A percentile compares a stretch with the other conserved stretches of the same genome.
These are phyloP conservation scores for Fonsecaea monophora DNA, from an alignment of 2,329 filamentous ascomycete genomes.

Conservation along the genomic window DNA sequence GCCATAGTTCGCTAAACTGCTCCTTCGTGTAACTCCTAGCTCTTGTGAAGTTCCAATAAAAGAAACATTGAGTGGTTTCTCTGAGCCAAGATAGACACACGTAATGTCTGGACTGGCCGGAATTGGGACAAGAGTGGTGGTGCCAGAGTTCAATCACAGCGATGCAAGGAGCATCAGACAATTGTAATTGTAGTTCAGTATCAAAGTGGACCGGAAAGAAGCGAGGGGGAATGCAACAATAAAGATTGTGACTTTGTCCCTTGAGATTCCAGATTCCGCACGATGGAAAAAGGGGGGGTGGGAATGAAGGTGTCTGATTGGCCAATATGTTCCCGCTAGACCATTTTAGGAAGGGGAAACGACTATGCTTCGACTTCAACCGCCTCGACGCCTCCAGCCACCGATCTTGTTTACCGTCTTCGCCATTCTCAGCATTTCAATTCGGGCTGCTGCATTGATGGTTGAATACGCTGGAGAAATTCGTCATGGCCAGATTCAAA, in stretches of 20 bases:
- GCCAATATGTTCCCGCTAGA: background rate
- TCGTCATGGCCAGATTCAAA: constrained; percentile 22
- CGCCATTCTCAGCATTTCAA: background rate
- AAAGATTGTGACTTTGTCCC: constrained; percentile 4
- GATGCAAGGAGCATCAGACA: constrained; percentile 22
- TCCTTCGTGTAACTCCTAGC: background rate
- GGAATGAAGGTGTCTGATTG: background rate
- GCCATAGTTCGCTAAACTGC: background rate
- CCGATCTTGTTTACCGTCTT: background rate
- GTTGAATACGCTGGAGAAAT: background rate
- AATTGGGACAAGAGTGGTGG: background rate
- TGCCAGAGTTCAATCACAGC: background rate
- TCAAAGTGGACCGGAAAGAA: constrained; percentile 12
- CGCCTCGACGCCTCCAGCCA: background rate
- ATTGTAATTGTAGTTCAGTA: constrained; percentile 9
- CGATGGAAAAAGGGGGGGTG: background rate
- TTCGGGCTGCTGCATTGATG: background rate
- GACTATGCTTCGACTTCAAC: background rate
- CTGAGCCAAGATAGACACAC: background rate
- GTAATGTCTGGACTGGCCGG: background rate
- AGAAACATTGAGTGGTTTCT: constrained; percentile 9
- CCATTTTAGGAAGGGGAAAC: background rate
- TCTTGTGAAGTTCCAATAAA: constrained; percentile 10
- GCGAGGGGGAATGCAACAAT: constrained; percentile 13
- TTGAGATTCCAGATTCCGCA: background rate